Base-by-base conservation (phyloP, 2,329 filamentous ascomycete species). In the Alternaria arbusti region DNA sequence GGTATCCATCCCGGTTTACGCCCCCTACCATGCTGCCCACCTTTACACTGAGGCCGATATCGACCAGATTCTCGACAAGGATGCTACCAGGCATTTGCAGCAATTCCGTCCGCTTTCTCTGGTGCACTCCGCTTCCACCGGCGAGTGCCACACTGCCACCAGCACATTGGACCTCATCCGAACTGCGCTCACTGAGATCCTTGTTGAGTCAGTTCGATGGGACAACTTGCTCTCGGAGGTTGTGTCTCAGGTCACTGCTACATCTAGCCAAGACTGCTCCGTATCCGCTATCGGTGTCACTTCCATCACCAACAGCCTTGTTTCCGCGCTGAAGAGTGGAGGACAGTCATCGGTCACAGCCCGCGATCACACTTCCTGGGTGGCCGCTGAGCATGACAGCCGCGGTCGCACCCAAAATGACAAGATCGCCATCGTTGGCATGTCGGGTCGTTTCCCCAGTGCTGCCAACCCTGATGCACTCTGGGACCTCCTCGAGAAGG, bases 341-440 rank as follows among this genome's bases (percentile, higher is more conserved):
- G 84, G 84, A 32, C 81, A 84, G 71, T 72, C 78, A n/a, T 75
- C 80, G 15, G 76, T 84, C 43, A 72, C 78, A 3, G 74, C 82
- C 17, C 75, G 80, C 28, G 84, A 85, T 72, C 81, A 85, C 67
- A 79, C 78, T 15, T 71, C 79, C 3, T 86, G 85, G 84, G 60
- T 69, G 15, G 45, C 66, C 13, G 70, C 72, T n/a, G 65, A 70
- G 12, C 70, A 78, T 47, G 67, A 70, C 5, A 72, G 70, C 44
- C 68, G 72, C 12, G 84, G 81, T 54, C 83, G 82, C 63, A 85
- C 81, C 28, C 83, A 85, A 65, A 84, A 87, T 72, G 87, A 88
- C 76, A 94, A 94, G 79, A 87, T 97, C 66, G 93, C 93, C 61
- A 94, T 97, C 66, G 91, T 97, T 32, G 93, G 93, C 56, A 92